Conservation (phyloP, 1,139 yeast genomes). For the Pichia terricola region DNA sequence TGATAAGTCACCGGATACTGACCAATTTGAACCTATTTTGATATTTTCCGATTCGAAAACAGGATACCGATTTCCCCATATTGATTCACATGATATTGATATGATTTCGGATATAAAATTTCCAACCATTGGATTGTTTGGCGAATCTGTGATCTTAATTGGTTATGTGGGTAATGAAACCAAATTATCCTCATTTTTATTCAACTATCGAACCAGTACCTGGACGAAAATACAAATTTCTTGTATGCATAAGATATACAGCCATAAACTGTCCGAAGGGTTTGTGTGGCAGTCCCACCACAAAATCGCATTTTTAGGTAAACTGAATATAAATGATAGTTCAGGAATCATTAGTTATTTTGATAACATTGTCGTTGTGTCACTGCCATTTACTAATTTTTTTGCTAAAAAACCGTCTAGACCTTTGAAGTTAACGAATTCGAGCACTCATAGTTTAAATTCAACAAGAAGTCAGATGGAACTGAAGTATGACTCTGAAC, state of each 20-base stretch:
- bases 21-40: slow-evolving; percentile 14
- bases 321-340: slow-evolving; percentile 36
- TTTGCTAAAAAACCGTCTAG: slow-evolving; percentile 24
- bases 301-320: slow-evolving; percentile 49
- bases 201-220: slow-evolving; percentile 50
- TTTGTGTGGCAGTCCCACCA: slow-evolving; percentile 73
- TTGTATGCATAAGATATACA: slow-evolving; percentile 46
- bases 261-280: slow-evolving; percentile 58
- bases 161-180: slow-evolving; percentile 48
- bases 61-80: slow-evolving; percentile 9
- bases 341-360: slow-evolving; percentile 51
- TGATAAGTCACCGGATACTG: slow-evolving; percentile 9
- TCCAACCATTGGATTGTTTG: slow-evolving; percentile 56
- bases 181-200: slow-evolving; percentile 48
- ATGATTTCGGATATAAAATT: slow-evolving; percentile 26
- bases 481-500: no score
- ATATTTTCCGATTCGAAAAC: slow-evolving; percentile 9
- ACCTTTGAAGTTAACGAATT: background rate
- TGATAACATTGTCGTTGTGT: slow-evolving; percentile 47
- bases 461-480: background rate
- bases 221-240: slow-evolving; percentile 56
- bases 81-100: background rate
- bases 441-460: background rate
- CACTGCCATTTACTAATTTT: slow-evolving; percentile 56
- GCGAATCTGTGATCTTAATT: slow-evolving; percentile 50